Conservation (phyloP, 202 grass and related monocot genomes). For the Tripidium arundinaceum region DNA sequence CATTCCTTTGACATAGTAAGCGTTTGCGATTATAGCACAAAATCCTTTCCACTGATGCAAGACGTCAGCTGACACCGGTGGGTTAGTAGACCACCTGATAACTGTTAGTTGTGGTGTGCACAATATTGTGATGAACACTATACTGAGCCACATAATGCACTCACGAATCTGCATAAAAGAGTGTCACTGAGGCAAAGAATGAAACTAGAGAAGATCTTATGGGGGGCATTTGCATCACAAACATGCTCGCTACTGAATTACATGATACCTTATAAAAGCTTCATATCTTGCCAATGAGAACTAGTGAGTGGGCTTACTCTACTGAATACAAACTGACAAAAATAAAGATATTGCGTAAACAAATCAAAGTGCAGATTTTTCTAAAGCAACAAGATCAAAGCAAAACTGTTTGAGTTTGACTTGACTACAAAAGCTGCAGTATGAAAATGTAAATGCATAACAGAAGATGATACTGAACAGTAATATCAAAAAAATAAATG, state of each 20-base stretch:
- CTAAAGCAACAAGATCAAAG: neutral
- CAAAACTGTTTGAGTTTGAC: neutral
- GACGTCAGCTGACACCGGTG: slow-evolving; percentile 70
- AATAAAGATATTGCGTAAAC: neutral
- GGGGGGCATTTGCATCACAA: slow-evolving; percentile 6
- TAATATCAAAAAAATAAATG: neutral
- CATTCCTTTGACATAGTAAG: slow-evolving; percentile 96
- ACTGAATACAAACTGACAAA: slow-evolving; percentile 11
- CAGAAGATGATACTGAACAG: neutral
- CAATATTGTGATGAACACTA: slow-evolving; percentile 92
- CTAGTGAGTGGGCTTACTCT: slow-evolving; percentile 14
- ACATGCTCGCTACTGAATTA: neutral
- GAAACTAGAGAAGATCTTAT: neutral
- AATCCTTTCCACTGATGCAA: slow-evolving; percentile 98
- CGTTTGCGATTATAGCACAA: slow-evolving; percentile 87
- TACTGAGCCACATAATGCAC: slow-evolving; percentile 94
- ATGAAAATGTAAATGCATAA: slow-evolving; percentile 6
- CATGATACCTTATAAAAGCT: slow-evolving; percentile 16
- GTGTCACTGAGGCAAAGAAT: neutral
- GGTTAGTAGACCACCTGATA: slow-evolving; percentile 75
- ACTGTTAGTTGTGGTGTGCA: slow-evolving; percentile 90
- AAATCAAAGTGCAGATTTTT: neutral
- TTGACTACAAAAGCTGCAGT: neutral
- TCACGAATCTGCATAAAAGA: slow-evolving; percentile 46
- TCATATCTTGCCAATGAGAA: slow-evolving; percentile 29